Base-by-base conservation (phyloP, 2,329 filamentous ascomycete species). In the Arthrinium phaeospermum region DNA sequence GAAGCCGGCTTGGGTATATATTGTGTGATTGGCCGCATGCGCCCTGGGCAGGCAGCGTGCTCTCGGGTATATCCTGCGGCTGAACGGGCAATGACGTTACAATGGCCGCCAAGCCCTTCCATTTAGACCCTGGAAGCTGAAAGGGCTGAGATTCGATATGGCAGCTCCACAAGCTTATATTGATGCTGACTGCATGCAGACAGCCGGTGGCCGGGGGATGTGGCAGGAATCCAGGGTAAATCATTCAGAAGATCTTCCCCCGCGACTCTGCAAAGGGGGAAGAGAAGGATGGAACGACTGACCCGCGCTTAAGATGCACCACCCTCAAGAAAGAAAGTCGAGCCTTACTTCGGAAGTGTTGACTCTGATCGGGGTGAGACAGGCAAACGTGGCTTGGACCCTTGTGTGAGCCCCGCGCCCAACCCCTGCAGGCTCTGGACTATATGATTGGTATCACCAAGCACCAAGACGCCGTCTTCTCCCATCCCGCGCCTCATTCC, bases 11-110 rank as follows among this genome's bases (percentile, higher is more conserved):
- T n/a, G 57, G 57, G 57, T 64, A 41, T 64, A 64, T 64, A 64
- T 41, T 64, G 12, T 64, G n/a, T 64, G 57, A 64, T 64, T 64
- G 57, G 57, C 57, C 57, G 57, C 57, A 64, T 41, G 14, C 57
- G 57, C 7, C 19, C 34, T 6, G 19, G 30, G 30, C 22, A 41
- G 57, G 57, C 34, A 64, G 57, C 57, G 34, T 64, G 57, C 57
- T 64, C 19, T 64, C 19, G 34, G 34, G 30, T 41, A 3, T 24
- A n/a, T 12, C 22, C 57, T 41, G 57, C 57, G 57, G 30, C 34
- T 37, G 57, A 24, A n/a, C 12, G 30, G 30, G 34, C 34, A 34
- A 64, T 64, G 57, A 64, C 57, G 57, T 41, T 41, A 64, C 57
- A 64, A 41, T 64, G 57, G 57, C 30, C 30, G 57, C 34, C 57